These are phyloP conservation scores for Psidium friedrichsthalianum DNA, from an alignment of 345 rosid species.

Conservation along the genomic window DNA sequence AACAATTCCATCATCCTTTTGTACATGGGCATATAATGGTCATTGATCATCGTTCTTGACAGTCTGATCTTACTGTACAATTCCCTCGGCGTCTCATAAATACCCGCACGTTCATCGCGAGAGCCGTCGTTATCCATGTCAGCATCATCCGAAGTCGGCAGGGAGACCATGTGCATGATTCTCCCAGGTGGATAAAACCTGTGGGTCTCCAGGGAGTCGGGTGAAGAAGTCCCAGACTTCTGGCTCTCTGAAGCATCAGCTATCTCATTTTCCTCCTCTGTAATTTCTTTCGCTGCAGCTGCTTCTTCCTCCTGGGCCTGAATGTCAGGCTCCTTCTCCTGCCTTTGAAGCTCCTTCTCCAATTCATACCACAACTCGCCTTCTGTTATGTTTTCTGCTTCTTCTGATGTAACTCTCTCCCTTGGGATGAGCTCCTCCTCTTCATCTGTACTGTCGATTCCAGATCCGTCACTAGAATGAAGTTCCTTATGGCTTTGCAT, in stretches of 20 bases:
- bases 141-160: conserved; percentile 13
- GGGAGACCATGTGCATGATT: conserved; percentile 68
- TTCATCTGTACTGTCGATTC: conserved; percentile 42
- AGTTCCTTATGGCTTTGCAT: conserved; percentile 21
- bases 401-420: conserved; percentile 21
- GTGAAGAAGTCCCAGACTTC: conserved; percentile 20
- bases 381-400: conserved; percentile 41
- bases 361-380: conserved; percentile 85
- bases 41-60: conserved; percentile 84
- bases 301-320: conserved; percentile 68
- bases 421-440: conserved; percentile 52
- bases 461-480: conserved; percentile 35
- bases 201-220: conserved; percentile 46
- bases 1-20: conserved; percentile 83
- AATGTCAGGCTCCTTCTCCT: conserved; percentile 39
- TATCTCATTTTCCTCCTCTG: conserved; percentile 51
- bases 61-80: conserved; percentile 84
- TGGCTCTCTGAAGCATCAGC: conserved; percentile 27
- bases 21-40: conserved; percentile 96
- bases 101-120: conserved; percentile 26
- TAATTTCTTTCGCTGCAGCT: conserved; percentile 64
- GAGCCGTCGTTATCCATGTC: not conserved
- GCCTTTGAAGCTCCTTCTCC: conserved; percentile 73
- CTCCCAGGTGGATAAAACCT: conserved; percentile 83
- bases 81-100: conserved; percentile 79